These are phyloP conservation scores for Aspergillus sp. DNA, from an alignment of 2,329 filamentous ascomycete genomes.

Conservation along the genomic window DNA sequence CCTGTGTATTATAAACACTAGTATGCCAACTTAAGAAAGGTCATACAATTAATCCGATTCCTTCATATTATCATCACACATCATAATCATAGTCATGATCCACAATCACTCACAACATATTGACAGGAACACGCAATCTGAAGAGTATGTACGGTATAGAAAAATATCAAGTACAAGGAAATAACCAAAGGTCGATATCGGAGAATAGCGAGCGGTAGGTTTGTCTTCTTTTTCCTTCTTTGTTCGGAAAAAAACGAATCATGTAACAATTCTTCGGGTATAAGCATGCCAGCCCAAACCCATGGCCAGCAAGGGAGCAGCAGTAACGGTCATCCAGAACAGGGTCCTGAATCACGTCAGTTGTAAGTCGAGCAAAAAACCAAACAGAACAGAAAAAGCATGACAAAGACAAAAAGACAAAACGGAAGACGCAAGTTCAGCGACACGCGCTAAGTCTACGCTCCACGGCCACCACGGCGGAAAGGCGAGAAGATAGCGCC, in stretches of 20 bases:
- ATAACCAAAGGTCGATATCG: conserved; percentile 12
- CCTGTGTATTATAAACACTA: no score
- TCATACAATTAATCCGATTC: neutral
- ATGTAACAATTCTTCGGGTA: conserved; percentile 9
- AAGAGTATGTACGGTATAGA: conserved; percentile 16
- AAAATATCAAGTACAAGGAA: conserved; percentile 29
- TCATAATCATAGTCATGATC: conserved; percentile 9
- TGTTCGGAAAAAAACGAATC: conserved; percentile 8
- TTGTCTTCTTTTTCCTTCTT: conserved; percentile 5
- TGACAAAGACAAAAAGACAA: neutral
- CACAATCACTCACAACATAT: conserved; percentile 5
- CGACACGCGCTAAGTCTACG: conserved; percentile 18
- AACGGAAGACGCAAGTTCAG: neutral
- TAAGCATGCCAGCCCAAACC: conserved; percentile 20
- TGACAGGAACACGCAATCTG: conserved; percentile 7
- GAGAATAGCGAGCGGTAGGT: conserved; percentile 15
- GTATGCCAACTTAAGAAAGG: neutral
- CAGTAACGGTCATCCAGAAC: conserved; percentile 24
- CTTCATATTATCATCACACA: conserved; percentile 13
- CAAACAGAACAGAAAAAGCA: conserved; percentile 8
- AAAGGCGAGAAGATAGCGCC: conserved; percentile 32
- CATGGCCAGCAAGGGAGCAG: conserved; percentile 22
- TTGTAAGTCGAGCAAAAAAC: conserved; percentile 11
- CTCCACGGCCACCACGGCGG: conserved; percentile 24
- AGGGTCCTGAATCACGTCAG: conserved; percentile 26